Percentiles rank a stretch among this genome's conserved stretches.
These are phyloP conservation scores for Cyberlindnera galapagoensis DNA, from an alignment of 805 yeast genomes.

Conservation along the genomic window DNA sequence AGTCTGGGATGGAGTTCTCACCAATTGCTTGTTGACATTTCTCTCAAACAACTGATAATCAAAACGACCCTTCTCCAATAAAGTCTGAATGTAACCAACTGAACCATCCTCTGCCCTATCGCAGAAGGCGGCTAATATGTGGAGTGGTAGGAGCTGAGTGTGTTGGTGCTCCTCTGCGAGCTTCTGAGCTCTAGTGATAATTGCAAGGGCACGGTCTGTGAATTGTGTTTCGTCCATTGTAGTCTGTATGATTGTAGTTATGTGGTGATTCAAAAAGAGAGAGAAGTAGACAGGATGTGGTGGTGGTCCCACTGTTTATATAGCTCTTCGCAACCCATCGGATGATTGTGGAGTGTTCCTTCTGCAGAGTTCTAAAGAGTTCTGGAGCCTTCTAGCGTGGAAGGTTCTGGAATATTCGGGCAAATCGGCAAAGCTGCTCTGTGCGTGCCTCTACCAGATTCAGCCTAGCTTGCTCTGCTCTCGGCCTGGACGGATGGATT, in stretches of 20 bases:
- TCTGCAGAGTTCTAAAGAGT: too few relatives aligned
- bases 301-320: too few relatives aligned
- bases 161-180: constrained; percentile 82
- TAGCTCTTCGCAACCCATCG: too few relatives aligned
- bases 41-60: constrained; percentile 82
- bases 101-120: constrained; percentile 49
- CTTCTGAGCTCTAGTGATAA: constrained; percentile 72
- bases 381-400: too few relatives aligned
- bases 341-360: too few relatives aligned
- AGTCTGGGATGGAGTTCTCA: constrained; percentile 76
- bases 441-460: too few relatives aligned
- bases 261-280: too few relatives aligned
- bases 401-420: too few relatives aligned
- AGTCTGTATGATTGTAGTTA: constrained; percentile 1
- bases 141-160: constrained; percentile 81
- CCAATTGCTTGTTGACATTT: constrained; percentile 72
- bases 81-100: constrained; percentile 66
- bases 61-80: constrained; percentile 78
- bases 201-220: constrained; percentile 86
- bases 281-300: too few relatives aligned
- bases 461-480: too few relatives aligned
- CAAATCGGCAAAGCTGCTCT: too few relatives aligned
- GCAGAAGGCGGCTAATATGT: constrained; percentile 86
- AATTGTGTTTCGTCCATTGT: constrained; percentile 58
- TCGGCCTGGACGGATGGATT: too few relatives aligned